Base-by-base conservation (phyloP, 2,329 filamentous ascomycete species). In the Hymenoscyphus fraxineus region DNA sequence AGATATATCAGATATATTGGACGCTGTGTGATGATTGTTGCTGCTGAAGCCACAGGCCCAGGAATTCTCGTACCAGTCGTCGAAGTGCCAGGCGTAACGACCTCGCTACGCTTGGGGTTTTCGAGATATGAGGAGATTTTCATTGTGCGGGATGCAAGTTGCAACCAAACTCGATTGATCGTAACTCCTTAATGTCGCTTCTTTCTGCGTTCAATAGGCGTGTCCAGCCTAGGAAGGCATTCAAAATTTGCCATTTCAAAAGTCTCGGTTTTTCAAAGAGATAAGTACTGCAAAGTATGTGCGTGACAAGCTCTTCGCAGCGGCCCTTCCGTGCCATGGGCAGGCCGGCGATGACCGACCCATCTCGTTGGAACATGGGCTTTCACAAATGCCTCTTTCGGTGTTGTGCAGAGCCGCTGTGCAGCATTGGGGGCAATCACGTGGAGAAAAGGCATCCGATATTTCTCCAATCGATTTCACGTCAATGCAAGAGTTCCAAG, bases 401-500 rank as follows among this genome's bases (percentile, higher is more conserved):
- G 35, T 35, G 38, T 39, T 40, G 54, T 58, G 13, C 51, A 35
- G 16, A 19, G 19, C 40, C 7, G 35, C 44, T 32, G 40, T 27
- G 15, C 31, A 31, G n/a, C 31, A 61, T 47, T 47, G 44, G 19
- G 22, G 44, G 3, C n/a, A 54, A 54, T 27, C 47, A 54, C 47
- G 47, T 54, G 47, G 12, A 22, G 19, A 27, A 27, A 22, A 22
- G 10, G 19, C 44, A 22, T 13, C 56, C 61, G 61, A 58, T 47
- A 63, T 58, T 63, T 63, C 55, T 32, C 56, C 41, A 58, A 32
- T 22, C 47, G 51, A 19, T 55, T 55, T 40, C 54, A 54, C 61
- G 61, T 63, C 61, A 63, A 63, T 63, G 61, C 61, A n/a, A 63
- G 47, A 54, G 31, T 12, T 35, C 12, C 39, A 47, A 60, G 56